Base-by-base conservation (phyloP, 805 yeast genomes). In the Jamesozyma hellenica region DNA sequence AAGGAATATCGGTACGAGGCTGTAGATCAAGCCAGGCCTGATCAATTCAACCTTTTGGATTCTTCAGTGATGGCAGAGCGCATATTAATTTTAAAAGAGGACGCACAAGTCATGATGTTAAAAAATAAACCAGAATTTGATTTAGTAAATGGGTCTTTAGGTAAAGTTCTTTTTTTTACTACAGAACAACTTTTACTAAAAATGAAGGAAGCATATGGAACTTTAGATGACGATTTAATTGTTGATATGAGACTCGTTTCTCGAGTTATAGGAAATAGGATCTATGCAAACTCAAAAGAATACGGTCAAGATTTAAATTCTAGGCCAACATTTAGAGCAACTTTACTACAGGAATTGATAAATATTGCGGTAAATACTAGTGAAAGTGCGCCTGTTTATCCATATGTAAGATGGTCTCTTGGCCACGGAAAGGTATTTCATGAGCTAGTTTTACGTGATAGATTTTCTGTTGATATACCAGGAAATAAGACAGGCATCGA, bases 51-150 rank as follows among this genome's bases (percentile, higher is more conserved):
- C 27, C 52, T 65, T 42, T 59, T 79, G 36, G 79, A 80, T 16
- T 58, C 65, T 3, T 70, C 72, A 34, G 66, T 85, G 30, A 79
- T 88, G 82, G 94, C 92, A 34, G 82, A 80, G 21, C 69, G 71
- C 42, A 55, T 50, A 6, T 53, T 92, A 13, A 68, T 65, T 2
- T 63, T 92, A 47, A 90, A 88, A 57, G 78, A 75, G 40, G 86
- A 85, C 28, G 94, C 96, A 0, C 98, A 92, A 60, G 96, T 92
- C 1, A 88, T 92, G 96, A 77, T 85, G 70, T 63, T 92, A 48
- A 85, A 83, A 51, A 92, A 92, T 56, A 69, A 73, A 23, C 88
- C 84, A 47, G 81, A 76, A 9, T 63, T 68, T 2, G 55, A 54
- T 14, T 65, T 92, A 29, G 97, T 92, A 31, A 92, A 92, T 62